Base-by-base conservation (phyloP, 2,329 filamentous ascomycete genomes). In the Clarireedia hainanense region DNA sequence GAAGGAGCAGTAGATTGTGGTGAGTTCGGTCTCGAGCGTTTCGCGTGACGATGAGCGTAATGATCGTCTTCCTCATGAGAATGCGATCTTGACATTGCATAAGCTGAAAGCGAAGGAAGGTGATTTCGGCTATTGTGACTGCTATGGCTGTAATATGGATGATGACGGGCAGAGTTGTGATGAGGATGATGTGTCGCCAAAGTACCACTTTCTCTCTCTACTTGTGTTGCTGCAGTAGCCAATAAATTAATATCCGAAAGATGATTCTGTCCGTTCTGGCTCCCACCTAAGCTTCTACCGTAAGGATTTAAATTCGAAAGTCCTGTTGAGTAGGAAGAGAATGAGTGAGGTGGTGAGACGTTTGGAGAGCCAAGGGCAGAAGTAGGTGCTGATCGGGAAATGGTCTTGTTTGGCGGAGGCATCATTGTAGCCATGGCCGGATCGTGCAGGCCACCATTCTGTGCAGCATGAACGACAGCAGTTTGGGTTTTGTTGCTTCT, bases 1-100 rank as follows among this genome's bases (percentile, higher is more conserved):
- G 92, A 95, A 20, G 94, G 94, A 48, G 92, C 92, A 2, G 92
- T 97, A 7, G 91, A 96, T 73, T 95, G 90, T 52, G 92, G 94
- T 37, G 92, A 96, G 71, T 91, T 94, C 45, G 94, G 92, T 64
- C 92, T 79, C 58, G 92, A 97, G 61, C 91, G 85, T 78, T 97
- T 97, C 26, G 87, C 81, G 65, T 86, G 83, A 58, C 88, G 80
- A 69, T 90, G 77, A 50, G 83, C 83, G 50, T 76, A 92, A 64
- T 86, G 87, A 68, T 92, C 86, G 64, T 96, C 86, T 40, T 83
- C 85, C 57, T 91, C 87, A 67, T 89, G 83, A 7, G 89, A 91
- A 74, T 92, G 88, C 61, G 89, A 88, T 62, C 92, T 82, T 51
- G 89, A 91, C 91, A 97, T 96, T 68, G 91, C 89, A 71, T 96